A percentile compares a stretch with the other conserved stretches of the same genome.
These are phyloP conservation scores for Tricholoma terreum DNA, from an alignment of 768 basidiomycete genomes.

Conservation along the genomic window DNA sequence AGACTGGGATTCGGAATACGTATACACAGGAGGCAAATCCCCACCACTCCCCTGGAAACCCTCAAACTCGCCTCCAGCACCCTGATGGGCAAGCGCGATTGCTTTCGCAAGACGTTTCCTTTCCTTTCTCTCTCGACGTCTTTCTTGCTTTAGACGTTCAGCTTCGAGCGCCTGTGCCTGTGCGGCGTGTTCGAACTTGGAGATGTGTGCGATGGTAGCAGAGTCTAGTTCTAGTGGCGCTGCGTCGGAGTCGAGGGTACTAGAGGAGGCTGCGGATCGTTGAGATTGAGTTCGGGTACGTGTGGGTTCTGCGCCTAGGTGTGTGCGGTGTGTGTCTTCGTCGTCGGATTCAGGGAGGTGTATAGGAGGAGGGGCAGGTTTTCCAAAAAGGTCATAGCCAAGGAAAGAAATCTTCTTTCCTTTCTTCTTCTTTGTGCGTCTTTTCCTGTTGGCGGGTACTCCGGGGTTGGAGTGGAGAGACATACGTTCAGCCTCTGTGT, in stretches of 20 bases:
- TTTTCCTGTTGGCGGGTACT: slow-evolving; percentile 19
- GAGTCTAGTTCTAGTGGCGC: slow-evolving; percentile 51
- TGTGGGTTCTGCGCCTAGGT: neutral
- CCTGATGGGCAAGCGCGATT: slow-evolving; percentile 29
- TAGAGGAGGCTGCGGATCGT: slow-evolving; percentile 20
- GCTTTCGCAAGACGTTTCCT: slow-evolving; percentile 34
- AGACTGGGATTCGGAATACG: slow-evolving; percentile 2
- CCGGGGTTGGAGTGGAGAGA: slow-evolving; percentile 63
- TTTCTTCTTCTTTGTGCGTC: slow-evolving; percentile 24
- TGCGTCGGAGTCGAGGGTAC: slow-evolving; percentile 68
- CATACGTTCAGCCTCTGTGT: slow-evolving; percentile 57
- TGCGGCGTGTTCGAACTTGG: slow-evolving; percentile 36
- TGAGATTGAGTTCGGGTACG: slow-evolving; percentile 1
- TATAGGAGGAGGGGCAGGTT: slow-evolving; percentile 41
- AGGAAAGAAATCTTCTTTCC: slow-evolving; percentile 52
- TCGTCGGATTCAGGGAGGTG: slow-evolving; percentile 59
- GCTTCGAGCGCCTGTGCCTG: slow-evolving; percentile 36
- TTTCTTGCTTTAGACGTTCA: slow-evolving; percentile 44
- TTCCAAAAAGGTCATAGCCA: slow-evolving; percentile 68
- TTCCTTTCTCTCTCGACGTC: slow-evolving; percentile 29
- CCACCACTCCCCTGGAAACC: slow-evolving; percentile 54
- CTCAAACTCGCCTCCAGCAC: slow-evolving; percentile 48
- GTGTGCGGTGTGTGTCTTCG: slow-evolving; percentile 18
- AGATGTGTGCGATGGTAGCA: slow-evolving; percentile 50
- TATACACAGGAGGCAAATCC: slow-evolving; percentile 7